phyloP scores from a whole-genome alignment of 2,329 filamentous ascomycete species.

The Trichoderma sp. region DNA sequence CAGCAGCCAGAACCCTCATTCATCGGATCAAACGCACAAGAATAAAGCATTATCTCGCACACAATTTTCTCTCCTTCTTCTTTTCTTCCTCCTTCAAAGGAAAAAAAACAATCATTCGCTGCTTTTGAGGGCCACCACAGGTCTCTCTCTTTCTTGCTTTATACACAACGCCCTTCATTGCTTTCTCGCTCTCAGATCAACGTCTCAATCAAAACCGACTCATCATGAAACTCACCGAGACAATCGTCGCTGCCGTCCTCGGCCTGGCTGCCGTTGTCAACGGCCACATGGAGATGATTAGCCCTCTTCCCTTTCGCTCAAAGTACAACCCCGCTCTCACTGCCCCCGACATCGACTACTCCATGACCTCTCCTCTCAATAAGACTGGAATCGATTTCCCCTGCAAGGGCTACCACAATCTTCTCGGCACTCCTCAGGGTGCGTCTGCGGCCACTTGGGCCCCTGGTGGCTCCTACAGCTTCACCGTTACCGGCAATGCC shows the following conservation, averaged over 20 bases:
- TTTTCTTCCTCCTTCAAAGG: background rate
- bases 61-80: background rate
- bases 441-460: constrained; percentile 60
- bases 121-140: background rate
- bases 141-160: background rate
- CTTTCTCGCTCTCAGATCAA: background rate
- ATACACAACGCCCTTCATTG: background rate
- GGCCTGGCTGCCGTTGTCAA: constrained; percentile 46
- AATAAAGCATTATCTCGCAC: background rate
- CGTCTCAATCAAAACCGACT: background rate
- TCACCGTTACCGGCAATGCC: constrained; percentile 64
- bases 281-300: constrained; percentile 59
- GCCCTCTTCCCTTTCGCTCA: constrained; percentile 54
- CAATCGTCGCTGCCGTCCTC: constrained; percentile 44
- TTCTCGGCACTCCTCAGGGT: constrained; percentile 52
- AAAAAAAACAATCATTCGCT: background rate
- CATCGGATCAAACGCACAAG: background rate
- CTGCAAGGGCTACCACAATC: constrained; percentile 66
- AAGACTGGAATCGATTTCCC: constrained; percentile 66
- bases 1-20: background rate
- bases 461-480: constrained; percentile 62
- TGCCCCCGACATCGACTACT: constrained; percentile 60
- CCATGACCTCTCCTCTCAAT: constrained; percentile 68
- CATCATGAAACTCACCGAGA: constrained; percentile 46
- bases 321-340: constrained; percentile 53